A percentile compares a stretch with the other conserved stretches of the same genome.
These are phyloP conservation scores for Colletotrichum lini DNA, from an alignment of 2,329 filamentous ascomycete species.

Conservation along the genomic window DNA sequence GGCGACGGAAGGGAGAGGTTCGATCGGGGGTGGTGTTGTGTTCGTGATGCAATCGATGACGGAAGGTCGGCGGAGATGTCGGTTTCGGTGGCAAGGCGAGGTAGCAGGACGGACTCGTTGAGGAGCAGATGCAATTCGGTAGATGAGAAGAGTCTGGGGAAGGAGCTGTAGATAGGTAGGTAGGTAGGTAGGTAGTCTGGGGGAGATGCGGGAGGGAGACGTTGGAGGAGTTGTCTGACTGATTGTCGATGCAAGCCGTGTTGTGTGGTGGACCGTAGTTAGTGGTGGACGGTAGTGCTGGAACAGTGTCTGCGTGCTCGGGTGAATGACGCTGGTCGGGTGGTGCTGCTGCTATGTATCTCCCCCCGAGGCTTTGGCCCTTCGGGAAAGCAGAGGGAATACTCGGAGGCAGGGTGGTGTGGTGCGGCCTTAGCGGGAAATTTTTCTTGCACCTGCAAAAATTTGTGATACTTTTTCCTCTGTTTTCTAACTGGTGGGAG, in stretches of 20 bases:
- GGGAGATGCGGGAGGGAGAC: conserved; percentile 17
- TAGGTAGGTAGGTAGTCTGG: conserved; percentile 4
- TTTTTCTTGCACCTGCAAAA: conserved; percentile 39
- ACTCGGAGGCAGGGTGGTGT: conserved; percentile 37
- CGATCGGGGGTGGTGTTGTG: conserved; percentile 13
- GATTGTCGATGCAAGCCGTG: conserved; percentile 17
- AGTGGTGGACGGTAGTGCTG: not conserved
- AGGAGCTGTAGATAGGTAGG: not conserved
- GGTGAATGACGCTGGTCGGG: conserved; percentile 43
- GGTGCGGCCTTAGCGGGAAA: conserved; percentile 37
- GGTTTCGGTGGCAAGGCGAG: not conserved
- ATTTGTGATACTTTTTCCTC: conserved; percentile 28
- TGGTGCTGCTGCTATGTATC: conserved; percentile 31
- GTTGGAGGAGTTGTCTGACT: conserved; percentile 16
- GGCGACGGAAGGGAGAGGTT: conserved; percentile 12
- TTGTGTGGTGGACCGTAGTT: conserved; percentile 19
- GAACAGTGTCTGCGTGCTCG: conserved; percentile 22
- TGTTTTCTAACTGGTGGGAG: conserved; percentile 11
- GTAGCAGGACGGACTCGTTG: conserved; percentile 31
- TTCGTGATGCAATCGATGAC: conserved; percentile 15
- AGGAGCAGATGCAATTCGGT: conserved; percentile 24
- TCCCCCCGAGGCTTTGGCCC: conserved; percentile 8
- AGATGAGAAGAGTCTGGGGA: conserved; percentile 32
- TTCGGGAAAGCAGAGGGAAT: conserved; percentile 30
- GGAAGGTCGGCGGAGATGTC: conserved; percentile 4